Base-by-base conservation (phyloP, 2,329 filamentous ascomycete species). In the Diplodia seriata region DNA sequence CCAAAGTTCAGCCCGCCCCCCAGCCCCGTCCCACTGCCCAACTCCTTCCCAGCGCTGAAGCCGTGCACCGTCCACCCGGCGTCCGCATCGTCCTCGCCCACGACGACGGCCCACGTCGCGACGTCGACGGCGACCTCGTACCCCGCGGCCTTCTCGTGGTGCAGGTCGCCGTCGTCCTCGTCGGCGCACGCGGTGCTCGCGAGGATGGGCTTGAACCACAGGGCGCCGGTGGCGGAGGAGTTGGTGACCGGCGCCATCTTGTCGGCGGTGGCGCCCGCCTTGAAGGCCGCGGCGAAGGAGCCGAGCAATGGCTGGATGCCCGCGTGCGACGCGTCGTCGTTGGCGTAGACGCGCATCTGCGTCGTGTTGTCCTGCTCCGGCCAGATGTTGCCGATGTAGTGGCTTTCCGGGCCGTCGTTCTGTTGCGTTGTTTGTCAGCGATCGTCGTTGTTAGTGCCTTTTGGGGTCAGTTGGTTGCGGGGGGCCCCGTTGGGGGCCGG, bases 381-480 rank as follows among this genome's bases (percentile, higher is more conserved):
- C 74, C 75, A 78, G 40, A 74, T 72, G 18, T 73, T 74, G 29
- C 78, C 78, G 43, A 80, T 75, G 70, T 81, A 80, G 70, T 80
- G 79, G 68, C 73, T 74, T 64, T 79, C 77, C 18, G 76, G 75
- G 0, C 75, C 78, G 66, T 79, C 76, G 67, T 80, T 78, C 67
- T 62, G 43, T 1, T 5, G 29, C 26, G 4, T 4, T 12, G 1
- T 26, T 26, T 26, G 23, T 26, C 3, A 26, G 23, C 23, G 23
- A 26, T 26, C 23, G 23, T 26, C 23, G 23, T 26, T 26, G 23
- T 23, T 6, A 3, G 14, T 8, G n/a, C 18, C 29, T 59, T 23
- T 1, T 31, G 4, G n/a, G 18, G 15, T 18, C 23, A 4, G 7
- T 33, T n/a, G n/a, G 33, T 26, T 26, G 23, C 23, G 2, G 23